A percentile compares a stretch with the other conserved stretches of the same genome.
Evolutionary conservation across 2,329 filamentous ascomycete species (phyloP).

Genomic region (Penicillium polonicum): DNA sequence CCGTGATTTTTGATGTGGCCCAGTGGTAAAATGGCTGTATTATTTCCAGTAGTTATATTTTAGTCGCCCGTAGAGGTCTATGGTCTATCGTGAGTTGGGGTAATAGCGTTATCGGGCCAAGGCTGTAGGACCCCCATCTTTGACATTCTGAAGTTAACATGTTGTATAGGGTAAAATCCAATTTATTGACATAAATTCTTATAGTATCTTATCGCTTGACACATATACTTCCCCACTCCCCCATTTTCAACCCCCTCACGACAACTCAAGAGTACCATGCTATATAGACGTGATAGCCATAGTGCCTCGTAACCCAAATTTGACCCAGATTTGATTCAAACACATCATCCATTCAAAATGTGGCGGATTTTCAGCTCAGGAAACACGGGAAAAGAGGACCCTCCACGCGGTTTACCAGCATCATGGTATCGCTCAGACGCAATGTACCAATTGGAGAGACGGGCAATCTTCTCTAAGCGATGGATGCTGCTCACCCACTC

Average conservation of each 20-base stretch:
- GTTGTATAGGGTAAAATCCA: neutral
- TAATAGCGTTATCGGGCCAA: neutral
- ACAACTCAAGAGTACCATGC: neutral
- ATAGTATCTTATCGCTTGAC: neutral
- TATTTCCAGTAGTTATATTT: too few relatives aligned
- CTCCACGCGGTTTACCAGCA: slow-evolving; percentile 21
- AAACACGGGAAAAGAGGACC: neutral
- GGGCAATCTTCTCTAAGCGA: slow-evolving; percentile 28
- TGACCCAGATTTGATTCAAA: neutral
- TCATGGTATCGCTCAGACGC: slow-evolving; percentile 30
- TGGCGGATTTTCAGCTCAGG: slow-evolving; percentile 10
- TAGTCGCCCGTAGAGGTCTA: too few relatives aligned
- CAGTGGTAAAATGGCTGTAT: too few relatives aligned
- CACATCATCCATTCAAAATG: slow-evolving; percentile 8
- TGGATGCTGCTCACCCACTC: slow-evolving; percentile 27
- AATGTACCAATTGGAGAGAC: slow-evolving; percentile 28
- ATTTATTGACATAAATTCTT: neutral
- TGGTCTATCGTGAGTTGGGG: neutral
- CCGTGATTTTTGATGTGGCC: too few relatives aligned
- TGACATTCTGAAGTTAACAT: neutral
- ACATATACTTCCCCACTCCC: neutral
- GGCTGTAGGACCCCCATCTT: slow-evolving; percentile 10
- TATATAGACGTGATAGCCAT: neutral
- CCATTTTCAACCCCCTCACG: neutral
- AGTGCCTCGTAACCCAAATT: neutral